These are phyloP conservation scores for Isoetes taiwanensis DNA, from an alignment of 75 land plant genomes.

Conservation along the genomic window DNA sequence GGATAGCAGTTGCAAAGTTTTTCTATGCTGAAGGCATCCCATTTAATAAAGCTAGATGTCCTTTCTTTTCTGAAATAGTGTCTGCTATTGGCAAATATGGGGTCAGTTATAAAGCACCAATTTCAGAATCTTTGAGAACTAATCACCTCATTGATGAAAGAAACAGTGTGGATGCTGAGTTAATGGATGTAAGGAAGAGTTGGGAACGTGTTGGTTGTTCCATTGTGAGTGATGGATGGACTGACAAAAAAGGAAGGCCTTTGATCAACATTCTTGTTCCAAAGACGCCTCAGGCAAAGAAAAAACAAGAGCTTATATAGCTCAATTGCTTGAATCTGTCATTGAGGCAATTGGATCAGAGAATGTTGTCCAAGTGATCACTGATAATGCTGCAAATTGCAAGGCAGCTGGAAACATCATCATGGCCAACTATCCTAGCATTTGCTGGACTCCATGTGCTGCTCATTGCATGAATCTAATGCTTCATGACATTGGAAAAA, in stretches of 20 bases:
- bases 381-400: conserved; percentile 21
- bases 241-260: conserved; percentile 27
- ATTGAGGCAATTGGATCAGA: conserved; percentile 43
- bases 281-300: conserved; percentile 34
- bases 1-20: too few relatives aligned
- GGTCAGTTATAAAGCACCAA: conserved; percentile 19
- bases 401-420: conserved; percentile 28
- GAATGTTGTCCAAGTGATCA: conserved; percentile 50
- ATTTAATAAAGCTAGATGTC: conserved; percentile 25
- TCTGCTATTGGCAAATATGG: conserved; percentile 35
- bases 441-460: conserved; percentile 53
- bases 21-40: conserved; percentile 41
- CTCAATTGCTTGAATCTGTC: conserved; percentile 29
- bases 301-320: conserved; percentile 22
- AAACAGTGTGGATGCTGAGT: conserved; percentile 14
- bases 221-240: conserved; percentile 38
- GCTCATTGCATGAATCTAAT: conserved; percentile 30
- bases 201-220: conserved; percentile 37
- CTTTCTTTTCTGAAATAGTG: conserved; percentile 41
- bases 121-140: conserved; percentile 19
- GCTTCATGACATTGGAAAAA: conserved; percentile 32
- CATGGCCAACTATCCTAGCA: conserved; percentile 21
- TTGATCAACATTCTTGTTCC: conserved; percentile 38
- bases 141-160: conserved; percentile 31
- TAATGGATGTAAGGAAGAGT: conserved; percentile 26